Percentiles rank a stretch among this genome's conserved stretches.
Evolutionary conservation across 371 early-diverging fungal species (phyloP).

Genomic region (Mortierella sp.): DNA sequence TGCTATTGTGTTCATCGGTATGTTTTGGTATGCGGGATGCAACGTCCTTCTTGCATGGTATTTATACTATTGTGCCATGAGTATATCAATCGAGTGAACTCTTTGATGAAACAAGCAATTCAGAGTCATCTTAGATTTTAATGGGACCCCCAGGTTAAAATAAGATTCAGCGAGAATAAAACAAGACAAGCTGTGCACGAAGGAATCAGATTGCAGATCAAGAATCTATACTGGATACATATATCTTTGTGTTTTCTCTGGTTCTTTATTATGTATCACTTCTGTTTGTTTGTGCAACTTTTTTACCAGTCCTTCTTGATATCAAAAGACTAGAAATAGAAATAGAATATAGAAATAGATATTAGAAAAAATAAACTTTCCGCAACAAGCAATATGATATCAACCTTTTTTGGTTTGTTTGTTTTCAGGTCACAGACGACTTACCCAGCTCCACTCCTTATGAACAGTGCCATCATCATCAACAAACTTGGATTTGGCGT

Average conservation of each 20-base stretch:
- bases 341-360: slow-evolving; percentile 1
- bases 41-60: neutral
- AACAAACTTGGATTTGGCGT: slow-evolving; percentile 69
- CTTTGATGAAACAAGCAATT: neutral
- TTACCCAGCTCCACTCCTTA: slow-evolving; percentile 73
- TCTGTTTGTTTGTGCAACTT: neutral
- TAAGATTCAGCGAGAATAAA: too few relatives aligned
- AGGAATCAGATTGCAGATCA: too few relatives aligned
- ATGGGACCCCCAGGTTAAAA: too few relatives aligned
- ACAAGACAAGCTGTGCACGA: too few relatives aligned
- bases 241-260: neutral
- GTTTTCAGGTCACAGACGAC: neutral
- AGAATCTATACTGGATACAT: neutral
- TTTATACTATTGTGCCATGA: neutral
- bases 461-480: slow-evolving; percentile 74
- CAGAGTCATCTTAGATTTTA: too few relatives aligned
- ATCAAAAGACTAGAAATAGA: slow-evolving; percentile 61
- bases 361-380: neutral
- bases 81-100: neutral
- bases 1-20: neutral
- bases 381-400: neutral
- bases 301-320: slow-evolving; percentile 79
- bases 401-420: neutral
- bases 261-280: neutral
- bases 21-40: neutral